phyloP scores from a whole-genome alignment of 768 basidiomycete genomes.

The Termitomyces sp. region DNA sequence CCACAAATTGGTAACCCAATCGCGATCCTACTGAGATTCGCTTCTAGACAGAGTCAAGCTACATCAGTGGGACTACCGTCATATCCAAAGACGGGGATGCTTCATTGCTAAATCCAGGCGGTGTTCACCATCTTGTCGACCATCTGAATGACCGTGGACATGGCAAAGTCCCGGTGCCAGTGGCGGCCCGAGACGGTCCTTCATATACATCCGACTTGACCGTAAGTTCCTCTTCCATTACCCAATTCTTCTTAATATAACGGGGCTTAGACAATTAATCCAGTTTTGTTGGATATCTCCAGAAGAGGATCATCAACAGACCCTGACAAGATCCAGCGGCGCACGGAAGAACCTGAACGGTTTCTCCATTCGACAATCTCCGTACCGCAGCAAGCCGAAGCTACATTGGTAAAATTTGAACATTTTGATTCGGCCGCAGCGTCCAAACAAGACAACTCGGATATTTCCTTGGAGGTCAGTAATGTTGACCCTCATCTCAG shows the following conservation, averaged over 20 bases:
- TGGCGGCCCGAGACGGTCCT: not conserved
- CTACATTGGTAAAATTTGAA: not conserved
- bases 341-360: not conserved
- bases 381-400: not conserved
- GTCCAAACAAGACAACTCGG: not conserved
- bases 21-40: not conserved
- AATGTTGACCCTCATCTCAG: not conserved
- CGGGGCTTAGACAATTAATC: not conserved
- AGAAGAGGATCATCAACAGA: not conserved
- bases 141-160: too few relatives aligned
- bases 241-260: not conserved
- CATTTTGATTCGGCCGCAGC: not conserved
- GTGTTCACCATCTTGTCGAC: not conserved
- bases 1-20: not conserved
- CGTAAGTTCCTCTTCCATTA: not conserved
- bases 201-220: not conserved
- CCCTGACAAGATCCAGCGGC: not conserved
- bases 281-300: not conserved
- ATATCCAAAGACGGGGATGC: too few relatives aligned
- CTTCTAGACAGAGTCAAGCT: not conserved
- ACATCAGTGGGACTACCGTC: not conserved
- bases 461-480: not conserved
- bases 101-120: too few relatives aligned
- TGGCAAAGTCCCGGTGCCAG: not conserved
- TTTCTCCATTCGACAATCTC: not conserved